phyloP scores from a whole-genome alignment of 768 basidiomycete genomes.

The Scleroderma citrinum region DNA sequence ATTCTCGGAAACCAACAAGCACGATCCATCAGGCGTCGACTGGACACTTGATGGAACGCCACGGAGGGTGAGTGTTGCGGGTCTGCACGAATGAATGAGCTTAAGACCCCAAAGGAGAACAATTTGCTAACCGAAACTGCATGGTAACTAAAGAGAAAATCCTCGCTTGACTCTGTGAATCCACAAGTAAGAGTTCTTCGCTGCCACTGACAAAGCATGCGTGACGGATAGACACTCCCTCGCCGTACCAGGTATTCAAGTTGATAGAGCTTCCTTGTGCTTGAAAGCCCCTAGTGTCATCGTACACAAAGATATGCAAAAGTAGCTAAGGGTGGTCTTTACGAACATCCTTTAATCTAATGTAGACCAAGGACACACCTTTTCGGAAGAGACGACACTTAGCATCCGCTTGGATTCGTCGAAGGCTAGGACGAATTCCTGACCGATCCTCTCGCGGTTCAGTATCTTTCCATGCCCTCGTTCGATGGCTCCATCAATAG shows the following conservation, averaged over 20 bases:
- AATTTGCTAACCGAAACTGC: conserved; percentile 38
- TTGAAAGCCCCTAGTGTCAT: conserved; percentile 37
- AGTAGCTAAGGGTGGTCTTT: conserved; percentile 14
- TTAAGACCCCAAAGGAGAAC: not conserved
- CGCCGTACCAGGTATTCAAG: conserved; percentile 37
- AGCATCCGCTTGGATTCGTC: conserved; percentile 44
- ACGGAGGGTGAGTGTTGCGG: conserved; percentile 18
- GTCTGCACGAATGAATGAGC: conserved; percentile 22
- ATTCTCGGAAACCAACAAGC: no score
- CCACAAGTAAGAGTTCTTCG: conserved; percentile 45
- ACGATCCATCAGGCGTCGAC: no score
- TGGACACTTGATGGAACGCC: no score
- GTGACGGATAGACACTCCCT: conserved; percentile 22
- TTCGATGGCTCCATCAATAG: conserved; percentile 27
- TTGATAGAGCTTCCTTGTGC: conserved; percentile 34
- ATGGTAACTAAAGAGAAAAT: conserved; percentile 44
- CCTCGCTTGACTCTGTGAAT: conserved; percentile 32
- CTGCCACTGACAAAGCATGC: conserved; percentile 37
- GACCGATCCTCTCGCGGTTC: conserved; percentile 36
- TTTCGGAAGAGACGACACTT: conserved; percentile 33
- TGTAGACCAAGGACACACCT: conserved; percentile 20
- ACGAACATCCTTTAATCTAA: not conserved
- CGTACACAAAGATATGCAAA: conserved; percentile 40
- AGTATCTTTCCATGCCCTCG: conserved; percentile 22
- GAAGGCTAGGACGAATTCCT: conserved; percentile 35